Evolutionary conservation across 2,329 filamentous ascomycete species (phyloP).

Genomic region (Catunica adiposa): DNA sequence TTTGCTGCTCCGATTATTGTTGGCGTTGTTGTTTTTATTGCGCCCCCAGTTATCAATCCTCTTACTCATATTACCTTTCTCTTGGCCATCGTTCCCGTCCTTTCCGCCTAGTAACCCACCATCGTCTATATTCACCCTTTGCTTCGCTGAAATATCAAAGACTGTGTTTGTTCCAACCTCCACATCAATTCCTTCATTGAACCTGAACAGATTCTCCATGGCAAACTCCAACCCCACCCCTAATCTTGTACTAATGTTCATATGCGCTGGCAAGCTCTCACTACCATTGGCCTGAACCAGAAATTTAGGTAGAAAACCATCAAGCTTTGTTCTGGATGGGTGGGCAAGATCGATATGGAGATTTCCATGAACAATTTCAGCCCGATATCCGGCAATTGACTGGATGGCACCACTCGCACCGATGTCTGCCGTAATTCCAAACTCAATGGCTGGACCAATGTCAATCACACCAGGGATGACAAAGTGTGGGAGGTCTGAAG

Average conservation of each 20-base stretch:
- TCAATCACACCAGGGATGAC: constrained; percentile 9
- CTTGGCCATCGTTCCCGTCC: neutral
- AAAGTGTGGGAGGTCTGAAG: constrained; percentile 1
- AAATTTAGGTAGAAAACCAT: constrained; percentile 2
- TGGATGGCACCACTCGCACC: neutral
- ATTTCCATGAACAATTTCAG: constrained; percentile 2
- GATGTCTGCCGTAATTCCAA: constrained; percentile 8
- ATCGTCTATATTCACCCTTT: neutral
- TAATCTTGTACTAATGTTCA: constrained; percentile 9
- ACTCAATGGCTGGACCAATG: constrained; percentile 3
- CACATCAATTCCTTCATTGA: constrained; percentile 1
- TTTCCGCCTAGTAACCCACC: neutral
- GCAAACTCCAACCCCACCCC: constrained; percentile 3
- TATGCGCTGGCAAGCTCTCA: constrained; percentile 4
- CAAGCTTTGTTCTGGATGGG: neutral
- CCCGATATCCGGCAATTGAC: constrained; percentile 2
- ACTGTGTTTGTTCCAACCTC: constrained; percentile 5
- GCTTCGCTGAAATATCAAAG: constrained; percentile 1
- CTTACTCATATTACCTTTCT: neutral
- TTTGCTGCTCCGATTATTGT: too few relatives aligned
- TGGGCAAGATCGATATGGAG: constrained; percentile 7
- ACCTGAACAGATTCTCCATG: neutral
- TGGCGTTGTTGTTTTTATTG: neutral
- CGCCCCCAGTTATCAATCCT: too few relatives aligned
- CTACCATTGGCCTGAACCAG: constrained; percentile 4